Evolutionary conservation across 2,329 filamentous ascomycete genomes (phyloP).

Genomic region (Coniella vitis): DNA sequence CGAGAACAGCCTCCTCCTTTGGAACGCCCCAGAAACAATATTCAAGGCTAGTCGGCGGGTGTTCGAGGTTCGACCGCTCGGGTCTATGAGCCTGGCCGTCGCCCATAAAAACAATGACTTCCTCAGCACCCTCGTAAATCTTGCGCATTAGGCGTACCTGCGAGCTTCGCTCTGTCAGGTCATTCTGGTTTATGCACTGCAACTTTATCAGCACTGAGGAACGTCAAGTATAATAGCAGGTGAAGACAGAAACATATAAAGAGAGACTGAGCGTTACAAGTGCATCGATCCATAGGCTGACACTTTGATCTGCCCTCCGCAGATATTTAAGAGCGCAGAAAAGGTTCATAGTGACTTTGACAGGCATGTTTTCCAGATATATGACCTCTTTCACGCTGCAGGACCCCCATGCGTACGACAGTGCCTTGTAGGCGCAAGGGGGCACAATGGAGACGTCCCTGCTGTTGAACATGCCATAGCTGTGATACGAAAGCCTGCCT

Average conservation of each 20-base stretch:
- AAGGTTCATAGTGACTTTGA: slow-evolving; percentile 4
- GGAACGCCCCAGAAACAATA: not conserved
- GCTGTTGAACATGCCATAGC: not conserved
- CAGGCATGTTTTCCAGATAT: not conserved
- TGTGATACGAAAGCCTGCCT: not conserved
- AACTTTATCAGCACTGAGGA: not conserved
- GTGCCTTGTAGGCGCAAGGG: not conserved
- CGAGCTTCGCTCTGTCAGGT: not conserved
- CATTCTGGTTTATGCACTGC: slow-evolving; percentile 8
- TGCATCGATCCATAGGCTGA: slow-evolving; percentile 2
- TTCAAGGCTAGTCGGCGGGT: not conserved
- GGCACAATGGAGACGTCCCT: too few species aligned
- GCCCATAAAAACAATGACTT: slow-evolving; percentile 11
- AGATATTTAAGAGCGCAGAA: slow-evolving; percentile 1
- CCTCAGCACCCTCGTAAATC: slow-evolving; percentile 3
- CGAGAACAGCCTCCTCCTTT: not conserved
- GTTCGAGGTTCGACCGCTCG: not conserved
- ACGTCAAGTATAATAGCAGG: too few species aligned
- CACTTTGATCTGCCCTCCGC: not conserved
- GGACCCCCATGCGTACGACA: slow-evolving; percentile 5
- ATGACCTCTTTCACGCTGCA: not conserved
- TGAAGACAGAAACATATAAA: not conserved
- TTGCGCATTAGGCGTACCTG: slow-evolving; percentile 5
- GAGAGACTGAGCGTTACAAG: not conserved
- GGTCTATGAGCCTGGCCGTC: slow-evolving; percentile 2